Base-by-base conservation (phyloP, 345 rosid species). In the Eucalyptus rudis region DNA sequence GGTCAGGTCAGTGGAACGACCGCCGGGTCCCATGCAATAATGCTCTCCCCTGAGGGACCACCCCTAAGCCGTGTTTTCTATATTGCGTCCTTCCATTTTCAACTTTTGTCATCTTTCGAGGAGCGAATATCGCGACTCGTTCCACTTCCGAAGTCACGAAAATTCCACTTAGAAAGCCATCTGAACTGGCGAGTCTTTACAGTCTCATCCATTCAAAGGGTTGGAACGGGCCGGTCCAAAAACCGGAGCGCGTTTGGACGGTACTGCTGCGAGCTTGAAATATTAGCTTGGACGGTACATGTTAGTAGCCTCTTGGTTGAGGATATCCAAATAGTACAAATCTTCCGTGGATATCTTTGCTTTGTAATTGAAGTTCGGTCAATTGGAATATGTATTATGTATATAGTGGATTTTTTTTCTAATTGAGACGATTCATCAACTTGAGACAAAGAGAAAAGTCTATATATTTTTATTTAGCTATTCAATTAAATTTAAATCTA, bases 391-490 rank as follows among this genome's bases (percentile, higher is more conserved):
- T 3, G 4, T 54, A 54, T 54, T 20, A 19, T 54, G 2, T 2
- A 7, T 54, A 1, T 8, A 56, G 59, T 0, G 1, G 27, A 54
- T 8, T 1, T 40, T 5, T 40, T 40, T 54, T 54, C 1, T 1
- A 22, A 54, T 54, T 2, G 10, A 54, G 59, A 54, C 1, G 0
- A 54, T 54, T 20, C 2, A 54, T 20, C 25, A 0, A 54, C 11
- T 0, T 56, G 0, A 22, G 59, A 9, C 5, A 10, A 56, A 56
- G 59, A 56, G 5, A 56, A 56, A 56, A 56, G 2, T 20, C 12
- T 56, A 56, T 56, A 20, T 8, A 22, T 54, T 22, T 22, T 56
- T 40, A 9, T 56, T 22, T 56, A 22, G 27, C 8, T 56, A 56
- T 56, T 56, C 2, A 20, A 9, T 56, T 56, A 20, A 56, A 56